Evolutionary conservation across 345 rosid species (phyloP), one percentile per base, ranked within the genome.

Genomic region (Isatis tinctoria): DNA sequence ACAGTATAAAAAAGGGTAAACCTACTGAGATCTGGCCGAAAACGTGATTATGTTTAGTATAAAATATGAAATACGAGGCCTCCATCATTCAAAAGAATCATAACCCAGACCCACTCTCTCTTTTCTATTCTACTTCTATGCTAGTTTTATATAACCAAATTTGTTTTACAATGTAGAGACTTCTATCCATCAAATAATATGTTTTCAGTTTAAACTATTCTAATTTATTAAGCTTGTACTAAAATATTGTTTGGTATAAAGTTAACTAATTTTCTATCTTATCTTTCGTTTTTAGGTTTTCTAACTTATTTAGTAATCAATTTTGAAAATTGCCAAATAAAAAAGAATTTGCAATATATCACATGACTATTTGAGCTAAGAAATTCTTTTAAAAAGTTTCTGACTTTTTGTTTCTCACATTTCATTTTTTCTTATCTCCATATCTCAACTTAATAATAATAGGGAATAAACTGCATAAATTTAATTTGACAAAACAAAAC

Each of bases 11-110:
- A 10, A n/a, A 37, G 26, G 35, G 26, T 22, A 32, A 61, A 18
- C 36, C 47, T 49, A 28, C 1, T 60, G 68, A 74, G 68, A 67
- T 67, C 73, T 60, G 73, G 63, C 62, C 3, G 63, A 60, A 75
- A 75, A 67, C 63, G 73, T 60, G 74, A 41, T 60, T 28, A 67
- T 67, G 78, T 20, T 18, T 33, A 65, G 11, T 13, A 65, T 35
- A 65, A 10, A 32, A n/a, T 65, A 58, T 74, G 78, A 66, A 66
- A 26, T 43, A 32, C 64, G 67, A 65, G 69, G 73, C 45, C 24
- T 60, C 60, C 63, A 40, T 63, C 64, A 53, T 63, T 63, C 16
- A 28, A 36, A 36, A 36, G 40, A 36, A 36, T 52, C 33, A 26
- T 74, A 45, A 48, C 43, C 24, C 27, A 39, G 22, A 26, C 60